Evolutionary conservation across 169 alveolate species (phyloP).

Genomic region (Perkinsus chesapeaki): DNA sequence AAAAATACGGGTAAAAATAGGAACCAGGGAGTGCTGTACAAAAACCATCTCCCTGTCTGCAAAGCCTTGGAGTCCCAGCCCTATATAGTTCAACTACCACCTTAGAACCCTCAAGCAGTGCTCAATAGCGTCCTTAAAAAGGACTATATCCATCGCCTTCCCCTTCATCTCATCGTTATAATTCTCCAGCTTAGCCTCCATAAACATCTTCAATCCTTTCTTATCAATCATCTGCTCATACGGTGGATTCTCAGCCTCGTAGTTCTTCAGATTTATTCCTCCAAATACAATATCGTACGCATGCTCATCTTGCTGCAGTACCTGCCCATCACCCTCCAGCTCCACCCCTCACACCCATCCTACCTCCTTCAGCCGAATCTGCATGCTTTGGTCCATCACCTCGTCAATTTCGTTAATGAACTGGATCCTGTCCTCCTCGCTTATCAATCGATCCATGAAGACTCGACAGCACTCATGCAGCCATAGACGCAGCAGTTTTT

Average conservation of each 20-base stretch:
- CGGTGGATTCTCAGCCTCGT: slow-evolving; percentile 43
- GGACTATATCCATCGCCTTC: slow-evolving; percentile 76
- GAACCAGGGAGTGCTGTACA: too few species aligned
- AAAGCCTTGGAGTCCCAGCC: too few species aligned
- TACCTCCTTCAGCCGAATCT: slow-evolving; percentile 40
- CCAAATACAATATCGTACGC: slow-evolving; percentile 58
- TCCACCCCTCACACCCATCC: slow-evolving; percentile 17
- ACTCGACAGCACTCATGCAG: slow-evolving; percentile 83
- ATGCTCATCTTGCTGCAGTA: slow-evolving; percentile 34
- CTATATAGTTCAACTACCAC: too few species aligned
- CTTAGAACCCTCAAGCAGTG: slow-evolving; percentile 64
- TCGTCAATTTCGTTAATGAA: slow-evolving; percentile 54
- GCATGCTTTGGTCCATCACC: slow-evolving; percentile 47
- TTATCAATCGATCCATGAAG: slow-evolving; percentile 78
- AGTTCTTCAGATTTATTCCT: slow-evolving; percentile 50
- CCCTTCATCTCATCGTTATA: slow-evolving; percentile 65
- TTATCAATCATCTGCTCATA: slow-evolving; percentile 67
- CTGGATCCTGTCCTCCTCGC: slow-evolving; percentile 63
- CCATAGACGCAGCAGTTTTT: slow-evolving; percentile 74
- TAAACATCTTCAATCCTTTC: slow-evolving; percentile 47
- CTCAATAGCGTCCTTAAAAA: slow-evolving; percentile 75
- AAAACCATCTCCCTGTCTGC: too few species aligned
- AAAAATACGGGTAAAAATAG: too few species aligned
- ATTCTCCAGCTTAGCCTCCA: slow-evolving; percentile 59
- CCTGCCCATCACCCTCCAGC: slow-evolving; percentile 39